Evolutionary conservation across 1,284 basidiomycete species (phyloP), one percentile per base, ranked within the genome.

Genomic region (Irpex sp.): DNA sequence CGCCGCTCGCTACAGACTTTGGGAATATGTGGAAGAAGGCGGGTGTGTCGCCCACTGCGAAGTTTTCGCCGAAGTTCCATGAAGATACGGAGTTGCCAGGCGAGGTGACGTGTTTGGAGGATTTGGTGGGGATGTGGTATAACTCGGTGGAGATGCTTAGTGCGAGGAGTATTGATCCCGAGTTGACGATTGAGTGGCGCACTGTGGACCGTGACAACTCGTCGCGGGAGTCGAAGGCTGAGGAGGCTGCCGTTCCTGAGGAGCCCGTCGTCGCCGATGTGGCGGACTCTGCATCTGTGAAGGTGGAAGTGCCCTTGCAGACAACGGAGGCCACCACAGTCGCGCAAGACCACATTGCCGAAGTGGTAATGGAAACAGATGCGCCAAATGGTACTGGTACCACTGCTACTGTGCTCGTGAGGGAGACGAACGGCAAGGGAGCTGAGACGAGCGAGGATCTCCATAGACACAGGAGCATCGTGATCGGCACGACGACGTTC

Each of bases 401-500:
- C 2, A 16, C 14, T 18, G 36, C n/a, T 21, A 14, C 19, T 18
- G 21, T 36, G 39, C 36, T 21, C 8, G 37, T 18, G 18, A 23
- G 5, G 39, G 23, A 28, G 48, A 51, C 48, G 1, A 8, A 23
- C 39, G 39, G 42, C 42, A 21, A 33, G 28, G 28, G 28, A 7
- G 28, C 28, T 33, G 28, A 33, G 28, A 7, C 56, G 12, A 21
- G 14, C 18, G 4, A 7, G 7, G 18, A 37, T 14, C 16, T 10
- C 56, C 35, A 33, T 12, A 56, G 12, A 37, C 21, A 37, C 58
- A 61, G 23, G 37, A 58, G 52, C n/a, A 23, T 36, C 58, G 82
- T 93, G 48, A 84, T 96, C 21, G 93, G 92, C 4, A 82, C 72
- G 7, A 87, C 82, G 65, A 70, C 73, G 42, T 93, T 95, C 66